Base-by-base conservation (phyloP, 345 rosid species). In the Euphorbia pulcherrima region DNA sequence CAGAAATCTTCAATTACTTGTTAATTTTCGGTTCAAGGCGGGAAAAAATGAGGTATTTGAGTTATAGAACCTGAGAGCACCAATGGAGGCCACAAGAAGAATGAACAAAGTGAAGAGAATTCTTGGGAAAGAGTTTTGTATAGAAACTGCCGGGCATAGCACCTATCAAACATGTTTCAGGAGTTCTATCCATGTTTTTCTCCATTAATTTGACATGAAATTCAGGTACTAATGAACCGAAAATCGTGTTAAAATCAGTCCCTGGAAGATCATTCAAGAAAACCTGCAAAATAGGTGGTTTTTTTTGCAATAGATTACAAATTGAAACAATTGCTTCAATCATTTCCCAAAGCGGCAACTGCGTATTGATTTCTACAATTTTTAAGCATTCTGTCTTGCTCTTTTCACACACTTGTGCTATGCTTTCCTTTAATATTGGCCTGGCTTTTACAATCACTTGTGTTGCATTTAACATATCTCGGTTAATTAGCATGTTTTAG, bases 211-310 rank as follows among this genome's bases (percentile, higher is more conserved):
- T 41, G 39, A 27, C 29, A 10, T 8, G 16, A 39, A 64, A 47
- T 0, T 18, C 23, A 17, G 60, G 28, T 9, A 50, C 20, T 13
- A 41, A 39, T 3, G 77, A 74, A 67, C 57, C 65, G 64, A 77
- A 81, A 48, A 78, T 28, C 16, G 81, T 50, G 68, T 83, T 84
- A 75, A 86, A 82, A 37, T 82, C 90, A 68, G 80, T 83, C 39
- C 24, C 64, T n/a, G 81, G 81, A 27, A 86, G 86, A 78, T 85
- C 87, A 44, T 81, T 81, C 14, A 85, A 70, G 62, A 76, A 74
- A 37, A 81, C 76, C n/a, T 79, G 83, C 60, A 77, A 64, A 26
- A 70, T 74, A 0, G 81, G 85, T 18, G 70, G 65, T 21, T 35
- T 68, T 14, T 6, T 65, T n/a, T 75, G 52, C 44, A 28, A 4